Conservation (phyloP, 1,284 basidiomycete genomes). For the Termitomyces sp. region DNA sequence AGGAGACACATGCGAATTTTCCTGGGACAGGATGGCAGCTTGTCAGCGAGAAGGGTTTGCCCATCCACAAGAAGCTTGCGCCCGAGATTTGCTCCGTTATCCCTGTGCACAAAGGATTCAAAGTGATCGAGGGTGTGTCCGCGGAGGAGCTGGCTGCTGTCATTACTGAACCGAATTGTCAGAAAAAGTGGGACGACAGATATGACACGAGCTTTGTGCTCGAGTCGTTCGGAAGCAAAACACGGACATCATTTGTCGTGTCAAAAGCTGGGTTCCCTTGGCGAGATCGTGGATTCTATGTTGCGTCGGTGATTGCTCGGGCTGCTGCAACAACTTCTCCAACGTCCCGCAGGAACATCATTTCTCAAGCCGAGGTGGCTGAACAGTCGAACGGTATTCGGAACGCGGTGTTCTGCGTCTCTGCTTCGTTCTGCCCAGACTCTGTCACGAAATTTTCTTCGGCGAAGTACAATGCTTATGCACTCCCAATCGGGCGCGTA, state of each 20-base stretch:
- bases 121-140: conserved; percentile 91
- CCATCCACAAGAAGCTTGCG: conserved; percentile 73
- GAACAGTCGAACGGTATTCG: conserved; percentile 34
- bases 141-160: conserved; percentile 86
- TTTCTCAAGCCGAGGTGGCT: conserved; percentile 25
- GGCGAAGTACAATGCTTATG: conserved; percentile 75
- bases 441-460: conserved; percentile 52
- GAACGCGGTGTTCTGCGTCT: conserved; percentile 70
- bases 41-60: conserved; percentile 77
- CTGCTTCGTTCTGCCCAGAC: conserved; percentile 69
- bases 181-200: conserved; percentile 82
- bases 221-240: conserved; percentile 79
- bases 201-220: conserved; percentile 69
- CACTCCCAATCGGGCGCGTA: conserved; percentile 75
- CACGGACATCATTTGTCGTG: conserved; percentile 64
- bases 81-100: conserved; percentile 78
- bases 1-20: conserved; percentile 62
- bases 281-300: conserved; percentile 82
- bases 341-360: conserved; percentile 29
- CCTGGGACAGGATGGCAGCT: conserved; percentile 78
- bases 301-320: conserved; percentile 74
- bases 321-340: conserved; percentile 37
- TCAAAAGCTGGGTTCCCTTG: conserved; percentile 86
- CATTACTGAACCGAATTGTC: conserved; percentile 65
- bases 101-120: conserved; percentile 84